These are phyloP conservation scores for Jamesozyma jinghongensis DNA, from an alignment of 805 yeast species.

Conservation along the genomic window DNA sequence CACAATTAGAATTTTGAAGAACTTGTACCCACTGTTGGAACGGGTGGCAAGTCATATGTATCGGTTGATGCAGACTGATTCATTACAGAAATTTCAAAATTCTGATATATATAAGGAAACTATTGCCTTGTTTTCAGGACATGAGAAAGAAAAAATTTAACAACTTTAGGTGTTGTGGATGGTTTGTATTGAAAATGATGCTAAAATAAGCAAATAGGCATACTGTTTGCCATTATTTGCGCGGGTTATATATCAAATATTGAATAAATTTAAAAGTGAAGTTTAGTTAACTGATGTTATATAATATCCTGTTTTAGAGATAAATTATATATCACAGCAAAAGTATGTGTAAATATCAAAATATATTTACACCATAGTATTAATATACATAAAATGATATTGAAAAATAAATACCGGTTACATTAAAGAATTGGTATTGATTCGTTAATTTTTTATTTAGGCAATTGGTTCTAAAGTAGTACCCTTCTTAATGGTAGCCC, in stretches of 20 bases:
- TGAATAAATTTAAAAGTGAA: background rate
- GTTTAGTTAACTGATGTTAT: background rate
- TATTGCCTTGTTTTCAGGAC: background rate
- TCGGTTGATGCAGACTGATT: constrained; percentile 60
- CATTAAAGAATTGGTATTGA: too few relatives aligned
- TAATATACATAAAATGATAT: background rate
- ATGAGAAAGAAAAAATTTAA: background rate
- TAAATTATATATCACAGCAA: too few relatives aligned
- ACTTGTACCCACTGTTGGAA: constrained; percentile 38
- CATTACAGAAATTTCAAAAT: constrained; percentile 57
- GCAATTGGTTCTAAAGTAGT: constrained; percentile 71
- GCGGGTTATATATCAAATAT: too few relatives aligned
- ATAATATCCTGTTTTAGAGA: too few relatives aligned
- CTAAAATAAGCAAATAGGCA: too few relatives aligned
- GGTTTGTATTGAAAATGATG: too few relatives aligned
- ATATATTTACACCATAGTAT: background rate
- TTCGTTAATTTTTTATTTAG: constrained; percentile 9
- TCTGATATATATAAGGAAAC: constrained; percentile 35
- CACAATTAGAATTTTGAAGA: constrained; percentile 32
- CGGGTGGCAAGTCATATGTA: constrained; percentile 42
- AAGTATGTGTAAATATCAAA: background rate
- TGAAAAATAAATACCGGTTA: too few relatives aligned
- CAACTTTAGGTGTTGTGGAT: too few relatives aligned
- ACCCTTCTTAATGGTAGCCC: constrained; percentile 98
- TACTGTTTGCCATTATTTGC: too few relatives aligned